Conservation (phyloP, 768 basidiomycete species). For the Hypholoma sublateritium region DNA sequence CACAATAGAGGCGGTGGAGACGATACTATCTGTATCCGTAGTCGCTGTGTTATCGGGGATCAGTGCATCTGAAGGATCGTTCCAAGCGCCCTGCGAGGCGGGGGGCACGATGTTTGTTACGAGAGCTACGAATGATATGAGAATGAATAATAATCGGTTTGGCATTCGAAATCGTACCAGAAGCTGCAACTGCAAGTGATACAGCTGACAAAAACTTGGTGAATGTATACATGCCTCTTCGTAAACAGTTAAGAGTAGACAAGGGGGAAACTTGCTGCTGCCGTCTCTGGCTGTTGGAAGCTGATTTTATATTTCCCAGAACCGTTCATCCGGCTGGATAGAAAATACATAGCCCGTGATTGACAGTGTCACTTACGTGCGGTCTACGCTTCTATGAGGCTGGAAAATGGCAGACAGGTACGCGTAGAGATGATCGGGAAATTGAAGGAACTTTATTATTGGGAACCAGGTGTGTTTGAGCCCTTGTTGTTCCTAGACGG, state of each 20-base stretch:
- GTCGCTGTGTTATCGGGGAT: constrained; percentile 30
- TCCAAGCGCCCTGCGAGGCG: constrained; percentile 23
- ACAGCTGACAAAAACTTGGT: constrained; percentile 5
- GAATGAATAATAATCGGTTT: not conserved
- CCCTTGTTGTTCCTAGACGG: too few species aligned
- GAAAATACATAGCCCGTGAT: constrained; percentile 17
- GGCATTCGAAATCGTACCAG: not conserved
- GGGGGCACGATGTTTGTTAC: constrained; percentile 19
- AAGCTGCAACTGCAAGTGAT: constrained; percentile 3
- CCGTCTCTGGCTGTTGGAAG: constrained; percentile 6
- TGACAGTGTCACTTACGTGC: constrained; percentile 19
- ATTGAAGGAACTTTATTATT: not conserved
- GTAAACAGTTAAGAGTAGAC: constrained; percentile 2
- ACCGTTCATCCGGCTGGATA: constrained; percentile 10
- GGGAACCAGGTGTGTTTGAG: constrained; percentile 13
- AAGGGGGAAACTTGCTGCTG: constrained; percentile 16
- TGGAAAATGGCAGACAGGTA: constrained; percentile 27
- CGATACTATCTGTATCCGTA: constrained; percentile 14
- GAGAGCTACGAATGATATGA: not conserved
- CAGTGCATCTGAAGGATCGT: constrained; percentile 20
- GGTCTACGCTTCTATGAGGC: constrained; percentile 16
- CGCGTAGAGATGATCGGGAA: constrained; percentile 22
- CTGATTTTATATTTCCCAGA: constrained; percentile 13
- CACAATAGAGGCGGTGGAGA: constrained; percentile 30
- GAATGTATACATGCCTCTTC: constrained; percentile 12